Evolutionary conservation across 2,329 filamentous ascomycete species (phyloP).

Genomic region (Ceratocystis lukuohia): DNA sequence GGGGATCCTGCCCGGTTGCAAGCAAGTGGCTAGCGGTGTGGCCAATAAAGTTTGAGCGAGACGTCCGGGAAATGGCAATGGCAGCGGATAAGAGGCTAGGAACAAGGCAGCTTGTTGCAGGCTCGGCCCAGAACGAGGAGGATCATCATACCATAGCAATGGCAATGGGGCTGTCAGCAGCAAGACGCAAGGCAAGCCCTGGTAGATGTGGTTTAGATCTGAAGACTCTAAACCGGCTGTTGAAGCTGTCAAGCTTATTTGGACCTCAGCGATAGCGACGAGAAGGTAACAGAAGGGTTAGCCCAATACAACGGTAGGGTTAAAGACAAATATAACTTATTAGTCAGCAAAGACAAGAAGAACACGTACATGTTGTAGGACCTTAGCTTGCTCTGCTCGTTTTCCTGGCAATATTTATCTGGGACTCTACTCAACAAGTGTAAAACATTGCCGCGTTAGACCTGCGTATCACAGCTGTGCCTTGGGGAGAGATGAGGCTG

Average conservation of each 20-base stretch:
- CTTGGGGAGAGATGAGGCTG: background rate
- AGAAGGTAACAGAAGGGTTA: background rate
- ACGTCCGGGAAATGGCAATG: background rate
- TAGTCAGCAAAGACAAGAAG: background rate
- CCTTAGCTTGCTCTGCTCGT: too few relatives aligned
- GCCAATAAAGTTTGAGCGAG: background rate
- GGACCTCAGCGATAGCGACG: background rate
- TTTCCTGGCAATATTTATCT: too few relatives aligned
- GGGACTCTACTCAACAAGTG: background rate
- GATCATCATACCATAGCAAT: too few relatives aligned
- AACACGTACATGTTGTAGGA: too few relatives aligned
- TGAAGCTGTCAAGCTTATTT: conserved; percentile 8
- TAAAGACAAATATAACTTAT: background rate
- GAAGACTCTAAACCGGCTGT: background rate
- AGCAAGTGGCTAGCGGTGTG: too few relatives aligned
- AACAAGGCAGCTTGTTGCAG: too few relatives aligned
- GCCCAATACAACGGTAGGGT: background rate
- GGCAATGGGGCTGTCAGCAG: background rate
- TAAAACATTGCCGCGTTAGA: background rate
- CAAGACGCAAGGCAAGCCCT: background rate
- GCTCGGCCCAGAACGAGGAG: too few relatives aligned
- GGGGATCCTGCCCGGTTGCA: too few relatives aligned
- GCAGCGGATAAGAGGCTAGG: background rate
- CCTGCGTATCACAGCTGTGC: background rate
- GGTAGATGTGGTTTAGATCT: background rate